Evolutionary conservation across 305 asterid species (phyloP).

Genomic region (Solanum hybrid): DNA sequence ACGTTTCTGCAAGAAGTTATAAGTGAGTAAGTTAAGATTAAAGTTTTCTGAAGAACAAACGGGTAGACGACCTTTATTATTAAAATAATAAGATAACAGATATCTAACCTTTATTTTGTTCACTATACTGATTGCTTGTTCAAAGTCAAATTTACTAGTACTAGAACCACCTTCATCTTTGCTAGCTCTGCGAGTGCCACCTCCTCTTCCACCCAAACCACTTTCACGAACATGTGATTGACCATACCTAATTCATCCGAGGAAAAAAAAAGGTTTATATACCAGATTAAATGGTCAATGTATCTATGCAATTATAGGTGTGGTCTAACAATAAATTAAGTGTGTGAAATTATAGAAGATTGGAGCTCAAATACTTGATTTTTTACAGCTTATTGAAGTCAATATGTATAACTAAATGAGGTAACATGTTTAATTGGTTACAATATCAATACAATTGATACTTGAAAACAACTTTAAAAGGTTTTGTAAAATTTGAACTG

Average conservation of each 20-base stretch:
- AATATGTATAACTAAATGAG: background rate
- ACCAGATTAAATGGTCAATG: background rate
- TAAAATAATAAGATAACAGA: background rate
- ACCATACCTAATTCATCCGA: background rate
- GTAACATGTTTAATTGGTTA: background rate
- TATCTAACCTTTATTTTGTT: conserved; percentile 75
- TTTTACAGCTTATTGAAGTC: background rate
- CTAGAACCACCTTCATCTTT: background rate
- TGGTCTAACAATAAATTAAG: background rate
- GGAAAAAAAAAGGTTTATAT: background rate
- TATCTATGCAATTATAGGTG: background rate
- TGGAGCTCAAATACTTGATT: background rate
- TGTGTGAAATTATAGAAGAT: background rate
- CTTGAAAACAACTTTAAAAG: background rate
- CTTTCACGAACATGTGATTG: background rate
- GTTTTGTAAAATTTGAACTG: background rate
- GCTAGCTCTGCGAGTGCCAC: background rate
- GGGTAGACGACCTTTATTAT: background rate
- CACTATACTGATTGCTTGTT: conserved; percentile 63
- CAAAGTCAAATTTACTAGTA: background rate
- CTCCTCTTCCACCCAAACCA: background rate
- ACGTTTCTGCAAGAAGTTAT: conserved; percentile 51
- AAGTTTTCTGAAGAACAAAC: background rate
- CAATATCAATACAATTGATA: background rate
- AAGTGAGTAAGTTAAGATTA: background rate